phyloP scores from a whole-genome alignment of 176 grass and related monocot genomes.

The Avena sativa region DNA sequence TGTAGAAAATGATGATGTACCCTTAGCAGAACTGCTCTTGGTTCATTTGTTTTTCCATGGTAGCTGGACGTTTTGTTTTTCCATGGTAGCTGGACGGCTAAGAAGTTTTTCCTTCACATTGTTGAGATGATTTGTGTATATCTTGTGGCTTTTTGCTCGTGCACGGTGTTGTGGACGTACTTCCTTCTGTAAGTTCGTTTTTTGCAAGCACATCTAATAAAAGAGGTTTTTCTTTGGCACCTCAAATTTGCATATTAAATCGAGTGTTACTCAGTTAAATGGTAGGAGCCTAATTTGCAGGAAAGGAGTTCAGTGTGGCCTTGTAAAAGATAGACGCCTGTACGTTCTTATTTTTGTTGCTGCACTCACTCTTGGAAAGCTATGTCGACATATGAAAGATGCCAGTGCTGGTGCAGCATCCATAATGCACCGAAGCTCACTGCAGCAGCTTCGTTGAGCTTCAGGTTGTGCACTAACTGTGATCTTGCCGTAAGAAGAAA shows the following conservation, averaged over 20 bases:
- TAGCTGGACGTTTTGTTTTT: not conserved
- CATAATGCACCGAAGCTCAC: too few relatives aligned
- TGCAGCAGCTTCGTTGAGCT: too few relatives aligned
- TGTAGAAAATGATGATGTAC: conserved; percentile 40
- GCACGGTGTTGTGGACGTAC: conserved; percentile 29
- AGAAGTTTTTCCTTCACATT: conserved; percentile 44
- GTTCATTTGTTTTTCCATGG: conserved; percentile 34
- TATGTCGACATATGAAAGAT: too few relatives aligned
- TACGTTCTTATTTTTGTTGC: not conserved
- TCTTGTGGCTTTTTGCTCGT: conserved; percentile 45
- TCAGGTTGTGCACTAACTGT: too few relatives aligned
- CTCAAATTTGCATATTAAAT: not conserved
- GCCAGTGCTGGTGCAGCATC: too few relatives aligned
- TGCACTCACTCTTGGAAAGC: not conserved
- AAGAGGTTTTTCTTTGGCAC: conserved; percentile 22
- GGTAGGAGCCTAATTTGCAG: not conserved
- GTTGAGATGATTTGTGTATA: conserved; percentile 62
- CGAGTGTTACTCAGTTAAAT: not conserved
- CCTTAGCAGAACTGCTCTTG: conserved; percentile 30
- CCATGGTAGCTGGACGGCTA: conserved; percentile 23
- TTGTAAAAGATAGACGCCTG: not conserved
- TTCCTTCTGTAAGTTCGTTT: conserved; percentile 41
- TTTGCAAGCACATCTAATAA: conserved; percentile 50
- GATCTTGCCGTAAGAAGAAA: not conserved
- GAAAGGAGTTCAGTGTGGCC: not conserved